Conservation (phyloP, 331 rosid genomes). For the Cydonia oblonga region DNA sequence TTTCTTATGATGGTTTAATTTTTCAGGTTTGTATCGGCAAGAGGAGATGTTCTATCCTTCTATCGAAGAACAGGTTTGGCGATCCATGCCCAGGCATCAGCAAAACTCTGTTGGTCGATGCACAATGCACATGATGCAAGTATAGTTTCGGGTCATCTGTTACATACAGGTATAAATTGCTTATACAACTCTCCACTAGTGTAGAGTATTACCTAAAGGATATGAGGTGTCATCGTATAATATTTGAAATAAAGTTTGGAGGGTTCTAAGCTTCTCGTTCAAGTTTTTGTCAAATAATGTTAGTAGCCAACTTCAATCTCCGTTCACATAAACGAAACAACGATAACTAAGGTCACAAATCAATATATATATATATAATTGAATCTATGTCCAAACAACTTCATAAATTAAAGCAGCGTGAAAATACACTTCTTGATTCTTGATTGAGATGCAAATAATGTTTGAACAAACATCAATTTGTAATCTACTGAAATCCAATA, state of each 20-base stretch:
- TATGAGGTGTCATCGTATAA: neutral
- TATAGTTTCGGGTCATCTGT: neutral
- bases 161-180: neutral
- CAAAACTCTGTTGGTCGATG: slow-evolving; percentile 36
- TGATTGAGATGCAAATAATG: neutral
- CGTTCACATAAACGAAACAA: neutral
- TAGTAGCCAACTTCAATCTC: no score
- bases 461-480: neutral
- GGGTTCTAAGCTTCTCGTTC: neutral
- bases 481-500: neutral
- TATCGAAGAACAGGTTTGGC: slow-evolving; percentile 20
- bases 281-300: neutral
- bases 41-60: slow-evolving; percentile 24
- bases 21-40: slow-evolving; percentile 40
- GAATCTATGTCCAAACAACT: neutral
- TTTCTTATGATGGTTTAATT: neutral
- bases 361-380: neutral
- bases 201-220: no score
- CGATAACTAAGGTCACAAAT: neutral
- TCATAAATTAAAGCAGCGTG: neutral
- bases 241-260: neutral
- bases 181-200: no score
- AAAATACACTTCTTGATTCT: neutral
- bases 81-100: slow-evolving; percentile 33
- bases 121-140: slow-evolving; percentile 23